Evolutionary conservation across 257 asterid genomes (phyloP), one percentile per base, ranked within the genome.

Genomic region (Thymus mandschuricus): DNA sequence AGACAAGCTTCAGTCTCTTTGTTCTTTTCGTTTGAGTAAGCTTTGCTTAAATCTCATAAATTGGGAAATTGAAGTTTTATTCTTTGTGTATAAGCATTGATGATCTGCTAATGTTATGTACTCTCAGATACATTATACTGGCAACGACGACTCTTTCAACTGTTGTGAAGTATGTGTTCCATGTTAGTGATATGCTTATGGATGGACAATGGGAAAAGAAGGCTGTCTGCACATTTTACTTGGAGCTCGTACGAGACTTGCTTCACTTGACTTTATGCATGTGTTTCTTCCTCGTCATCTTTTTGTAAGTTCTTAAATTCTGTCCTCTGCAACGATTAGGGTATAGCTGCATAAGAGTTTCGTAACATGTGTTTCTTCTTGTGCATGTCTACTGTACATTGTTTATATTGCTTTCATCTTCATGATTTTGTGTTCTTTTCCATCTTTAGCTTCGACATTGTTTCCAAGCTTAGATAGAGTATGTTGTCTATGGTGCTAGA

Each of bases 171-270:
- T 92, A 92, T 78, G 74, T 76, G 69, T 90, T 92, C 86, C 89
- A 90, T 73, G 84, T 92, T 33, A 82, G 89, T 41, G 98, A 92
- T 87, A 86, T 87, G 93, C 84, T 87, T 70, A 87, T 92, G 98
- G 97, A 92, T 50, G 98, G 98, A 58, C 97, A 92, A 76, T 92
- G 98, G 98, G 97, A 92, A 80, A 86, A 72, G 71, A 92, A 88
- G 84, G 87, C 96, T 81, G 97, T 90, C 75, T 92, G 81, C 80
- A 92, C 96, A 57, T 92, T 92, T 74, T 88, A 92, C 87, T 76
- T 92, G 86, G 98, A 90, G 81, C 96, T 92, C 72, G 69, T 92
- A 50, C 84, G 87, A 33, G 98, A 92, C 85, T 82, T 92, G 75
- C 86, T 92, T 74, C 97, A 90, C 79, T 85, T 92, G 87, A 87